Evolutionary conservation across 441 rosid species (phyloP), one percentile per base, ranked within the genome.

Genomic region (Populus hybrid): DNA sequence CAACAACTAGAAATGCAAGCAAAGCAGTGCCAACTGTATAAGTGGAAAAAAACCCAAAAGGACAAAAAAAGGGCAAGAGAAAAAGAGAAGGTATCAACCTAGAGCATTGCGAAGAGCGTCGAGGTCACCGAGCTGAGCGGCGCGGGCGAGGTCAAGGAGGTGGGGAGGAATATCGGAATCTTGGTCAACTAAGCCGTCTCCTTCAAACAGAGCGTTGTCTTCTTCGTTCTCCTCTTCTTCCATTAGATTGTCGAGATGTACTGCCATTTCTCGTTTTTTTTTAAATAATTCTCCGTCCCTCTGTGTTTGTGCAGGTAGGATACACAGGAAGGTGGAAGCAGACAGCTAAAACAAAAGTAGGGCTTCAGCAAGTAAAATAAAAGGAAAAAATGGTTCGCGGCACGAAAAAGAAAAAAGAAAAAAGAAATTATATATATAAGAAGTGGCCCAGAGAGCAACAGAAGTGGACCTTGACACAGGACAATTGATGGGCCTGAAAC

Each of bases 171-270:
- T 84, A 28, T 91, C 92, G 75, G 82, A 67, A 73, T 90, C 94
- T 63, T 56, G 74, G 64, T 86, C 94, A 24, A 72, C 59, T 24
- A 88, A 66, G 36, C 86, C 92, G 66, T 83, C 88, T 68, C 87
- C 91, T 61, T 86, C 91, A 59, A 90, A 84, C 59, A 92, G 88
- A 73, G 83, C 86, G 82, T 91, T 91, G 7, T 90, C 93, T 33
- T 88, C 95, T 14, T 87, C 95, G 84, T 84, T 81, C 12, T 91
- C 98, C 12, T 92, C 96, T 71, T 90, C 96, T 18, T 91, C 97
- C n/a, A 87, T 64, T 29, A 86, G 74, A 36, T 91, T 94, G 75
- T 89, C 92, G 81, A 86, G 92, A 74, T 91, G 97, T 50, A 95
- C 97, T 35, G 99, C 99, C 99, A 95, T 93, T 35, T 45, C 72